These are phyloP conservation scores for Rhizopogon roseolus DNA, from an alignment of 768 basidiomycete genomes.

Conservation along the genomic window DNA sequence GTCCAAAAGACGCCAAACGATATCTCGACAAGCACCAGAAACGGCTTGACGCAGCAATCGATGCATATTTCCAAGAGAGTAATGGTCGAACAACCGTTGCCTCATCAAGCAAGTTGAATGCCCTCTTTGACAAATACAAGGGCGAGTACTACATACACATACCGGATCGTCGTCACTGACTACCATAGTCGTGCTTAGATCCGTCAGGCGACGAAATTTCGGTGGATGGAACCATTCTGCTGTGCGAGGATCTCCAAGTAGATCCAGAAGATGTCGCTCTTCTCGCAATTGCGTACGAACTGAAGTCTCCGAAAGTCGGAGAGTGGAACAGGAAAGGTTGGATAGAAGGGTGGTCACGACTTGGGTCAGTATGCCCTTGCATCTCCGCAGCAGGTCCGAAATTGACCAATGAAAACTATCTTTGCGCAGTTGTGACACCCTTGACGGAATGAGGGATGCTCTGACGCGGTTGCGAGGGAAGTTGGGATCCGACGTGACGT, in stretches of 20 bases:
- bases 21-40: conserved; percentile 63
- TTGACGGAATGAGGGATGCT: conserved; percentile 52
- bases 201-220: conserved; percentile 58
- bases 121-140: conserved; percentile 66
- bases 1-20: conserved; percentile 53
- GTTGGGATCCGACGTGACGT: conserved; percentile 58
- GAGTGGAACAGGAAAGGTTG: conserved; percentile 69
- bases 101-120: conserved; percentile 49
- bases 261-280: conserved; percentile 81
- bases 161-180: neutral
- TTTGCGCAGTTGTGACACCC: conserved; percentile 53
- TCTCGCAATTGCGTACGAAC: conserved; percentile 75
- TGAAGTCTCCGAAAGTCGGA: conserved; percentile 71
- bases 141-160: conserved; percentile 32
- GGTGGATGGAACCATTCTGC: conserved; percentile 74
- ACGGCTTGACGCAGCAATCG: conserved; percentile 66
- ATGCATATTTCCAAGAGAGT: conserved; percentile 61
- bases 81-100: conserved; percentile 19
- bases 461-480: conserved; percentile 52
- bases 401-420: neutral
- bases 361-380: conserved; percentile 46
- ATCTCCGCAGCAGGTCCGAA: conserved; percentile 2
- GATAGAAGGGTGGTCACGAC: conserved; percentile 74
- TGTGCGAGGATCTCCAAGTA: conserved; percentile 67
- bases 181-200: conserved; percentile 33